Conservation (phyloP, 768 basidiomycete species). For the Pholiota molesta region DNA sequence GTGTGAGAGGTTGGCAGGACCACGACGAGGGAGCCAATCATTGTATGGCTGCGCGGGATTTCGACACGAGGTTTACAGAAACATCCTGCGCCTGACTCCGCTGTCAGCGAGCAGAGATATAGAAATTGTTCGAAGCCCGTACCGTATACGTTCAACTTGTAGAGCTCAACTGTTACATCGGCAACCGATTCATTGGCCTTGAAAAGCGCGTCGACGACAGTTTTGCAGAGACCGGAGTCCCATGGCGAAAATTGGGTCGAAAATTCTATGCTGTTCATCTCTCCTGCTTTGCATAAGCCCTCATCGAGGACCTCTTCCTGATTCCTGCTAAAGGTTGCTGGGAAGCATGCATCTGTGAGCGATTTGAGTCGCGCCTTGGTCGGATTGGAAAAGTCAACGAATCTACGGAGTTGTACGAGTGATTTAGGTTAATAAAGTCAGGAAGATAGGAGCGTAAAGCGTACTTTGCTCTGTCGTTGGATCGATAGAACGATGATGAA, state of each 20-base stretch:
- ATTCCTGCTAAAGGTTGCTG: not conserved
- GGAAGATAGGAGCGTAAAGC: not conserved
- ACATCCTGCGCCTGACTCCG: conserved; percentile 30
- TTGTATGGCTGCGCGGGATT: conserved; percentile 41
- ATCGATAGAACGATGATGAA: not conserved
- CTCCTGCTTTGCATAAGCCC: not conserved
- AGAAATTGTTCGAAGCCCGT: not conserved
- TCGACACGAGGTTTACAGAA: conserved; percentile 53
- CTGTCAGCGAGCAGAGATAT: not conserved
- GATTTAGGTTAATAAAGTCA: no score
- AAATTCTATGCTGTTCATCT: not conserved
- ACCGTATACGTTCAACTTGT: not conserved
- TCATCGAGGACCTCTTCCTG: not conserved
- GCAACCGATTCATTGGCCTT: not conserved
- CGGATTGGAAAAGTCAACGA: not conserved
- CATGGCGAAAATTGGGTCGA: not conserved
- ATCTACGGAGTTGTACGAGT: not conserved
- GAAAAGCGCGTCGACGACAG: not conserved
- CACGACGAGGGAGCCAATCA: conserved; percentile 53
- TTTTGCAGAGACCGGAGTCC: not conserved
- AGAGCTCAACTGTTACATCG: not conserved
- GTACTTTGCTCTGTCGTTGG: not conserved
- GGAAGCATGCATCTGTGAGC: not conserved
- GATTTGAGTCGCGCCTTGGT: not conserved
- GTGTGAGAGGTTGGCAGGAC: conserved; percentile 41